These are phyloP conservation scores for Daldinia grandis DNA, from an alignment of 495 filamentous ascomycete genomes.

Conservation along the genomic window DNA sequence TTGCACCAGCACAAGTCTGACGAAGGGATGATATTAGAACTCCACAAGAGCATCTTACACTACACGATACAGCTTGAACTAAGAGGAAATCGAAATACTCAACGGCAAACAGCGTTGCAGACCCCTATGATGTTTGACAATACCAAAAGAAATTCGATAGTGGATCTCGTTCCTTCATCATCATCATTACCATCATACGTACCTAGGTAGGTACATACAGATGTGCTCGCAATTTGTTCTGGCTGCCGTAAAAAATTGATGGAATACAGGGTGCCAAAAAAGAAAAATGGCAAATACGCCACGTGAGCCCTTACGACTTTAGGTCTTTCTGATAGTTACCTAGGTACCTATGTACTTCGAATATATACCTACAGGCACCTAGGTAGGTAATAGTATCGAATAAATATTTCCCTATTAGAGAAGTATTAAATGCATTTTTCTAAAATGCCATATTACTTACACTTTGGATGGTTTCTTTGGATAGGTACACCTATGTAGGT, in stretches of 20 bases:
- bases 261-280: neutral
- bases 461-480: no score
- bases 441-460: no score
- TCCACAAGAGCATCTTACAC: conserved; percentile 7
- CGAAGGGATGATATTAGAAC: conserved; percentile 29
- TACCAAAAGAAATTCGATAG: neutral
- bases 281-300: conserved; percentile 2
- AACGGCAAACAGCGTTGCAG: neutral
- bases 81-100: neutral
- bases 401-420: no score
- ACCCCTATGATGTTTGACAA: neutral
- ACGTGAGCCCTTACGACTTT: neutral
- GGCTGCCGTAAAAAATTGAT: neutral
- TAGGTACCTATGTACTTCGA: neutral
- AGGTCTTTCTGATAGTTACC: neutral
- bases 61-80: neutral
- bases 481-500: no score
- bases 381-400: neutral
- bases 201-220: no score
- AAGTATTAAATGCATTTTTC: no score
- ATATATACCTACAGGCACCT: no score
- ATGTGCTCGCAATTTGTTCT: neutral
- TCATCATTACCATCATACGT: neutral
- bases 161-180: neutral
- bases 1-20: conserved; percentile 25